Evolutionary conservation across 805 yeast species (phyloP).

Genomic region (Alloascoidea africana): DNA sequence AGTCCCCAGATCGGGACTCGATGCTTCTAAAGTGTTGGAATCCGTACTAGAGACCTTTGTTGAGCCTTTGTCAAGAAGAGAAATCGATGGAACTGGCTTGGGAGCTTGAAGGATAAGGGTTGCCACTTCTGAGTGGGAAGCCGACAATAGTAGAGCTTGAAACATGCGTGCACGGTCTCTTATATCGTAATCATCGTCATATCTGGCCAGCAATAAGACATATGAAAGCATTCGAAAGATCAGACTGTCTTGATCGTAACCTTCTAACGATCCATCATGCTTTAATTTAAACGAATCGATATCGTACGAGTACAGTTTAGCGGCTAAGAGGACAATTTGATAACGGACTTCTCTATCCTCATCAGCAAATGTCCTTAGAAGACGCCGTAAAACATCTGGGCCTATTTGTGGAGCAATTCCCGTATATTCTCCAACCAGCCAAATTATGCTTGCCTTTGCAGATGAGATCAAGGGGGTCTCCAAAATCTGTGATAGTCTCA

Average conservation of each 20-base stretch:
- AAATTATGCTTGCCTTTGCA: constrained; percentile 73
- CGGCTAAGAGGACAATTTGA: constrained; percentile 57
- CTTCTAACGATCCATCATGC: constrained; percentile 12
- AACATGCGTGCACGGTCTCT: constrained; percentile 77
- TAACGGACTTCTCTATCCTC: constrained; percentile 47
- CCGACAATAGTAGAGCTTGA: constrained; percentile 38
- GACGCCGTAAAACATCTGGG: constrained; percentile 58
- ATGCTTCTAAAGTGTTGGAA: constrained; percentile 2
- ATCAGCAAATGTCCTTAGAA: constrained; percentile 34
- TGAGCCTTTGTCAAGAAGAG: constrained; percentile 7
- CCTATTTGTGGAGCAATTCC: constrained; percentile 30
- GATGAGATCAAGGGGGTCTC: constrained; percentile 13
- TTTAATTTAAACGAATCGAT: constrained; percentile 24
- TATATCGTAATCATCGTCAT: constrained; percentile 61
- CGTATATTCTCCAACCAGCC: constrained; percentile 83
- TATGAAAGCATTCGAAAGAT: constrained; percentile 41
- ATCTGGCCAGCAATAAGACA: constrained; percentile 47
- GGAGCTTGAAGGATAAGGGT: constrained; percentile 63
- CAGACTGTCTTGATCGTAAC: constrained; percentile 10
- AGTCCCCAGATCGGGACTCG: constrained; percentile 16
- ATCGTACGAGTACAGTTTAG: constrained; percentile 51
- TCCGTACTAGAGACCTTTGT: constrained; percentile 10
- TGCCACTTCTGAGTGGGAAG: constrained; percentile 43
- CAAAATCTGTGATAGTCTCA: constrained; percentile 26
- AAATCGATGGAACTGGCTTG: constrained; percentile 39